Evolutionary conservation across 148 eudicot species (phyloP), one percentile per base, ranked within the genome.

Genomic region (Chenopodium album): DNA sequence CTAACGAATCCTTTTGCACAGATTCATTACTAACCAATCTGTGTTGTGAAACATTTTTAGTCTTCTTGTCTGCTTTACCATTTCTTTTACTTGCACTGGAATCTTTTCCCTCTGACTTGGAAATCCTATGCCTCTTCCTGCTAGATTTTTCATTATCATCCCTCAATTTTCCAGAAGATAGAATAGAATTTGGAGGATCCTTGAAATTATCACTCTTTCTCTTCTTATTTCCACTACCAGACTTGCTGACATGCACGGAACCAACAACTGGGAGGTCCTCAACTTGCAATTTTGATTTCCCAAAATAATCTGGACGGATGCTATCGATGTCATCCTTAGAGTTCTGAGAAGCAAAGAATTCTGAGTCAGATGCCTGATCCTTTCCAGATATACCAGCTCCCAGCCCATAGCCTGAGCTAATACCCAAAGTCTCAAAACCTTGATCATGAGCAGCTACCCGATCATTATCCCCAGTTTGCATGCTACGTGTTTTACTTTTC

Each of bases 91-190:
- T 91, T 37, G 75, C 48, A 78, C 85, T 87, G 74, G 87, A 76
- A 65, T 85, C 92, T 86, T 91, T 92, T 76, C 85, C 90, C 78
- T 81, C 92, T 50, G 92, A 88, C 79, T 87, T 88, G 67, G 90
- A 91, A 60, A 87, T 63, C 89, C 87, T 94, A 62, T 89, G 87
- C 80, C 89, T 92, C 90, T 92, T 94, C 73, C 84, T 92, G 72
- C 88, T 91, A 74, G 74, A 81, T 47, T 85, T 90, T 69, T 84
- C 87, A 82, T 79, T 82, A 85, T 89, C 94, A 87, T 81, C 76
- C 28, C 75, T 65, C 50, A 80, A 80, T 87, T 88, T 87, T 47
- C 91, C 80, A 71, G 82, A 76, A 34, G 88, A 76, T 22, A 79
- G 78, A 47, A 82, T 66, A 82, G 76, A 68, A 78, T 71, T 77